Evolutionary conservation across 1,284 basidiomycete species (phyloP).

Genomic region (Sphagnurus paluster): DNA sequence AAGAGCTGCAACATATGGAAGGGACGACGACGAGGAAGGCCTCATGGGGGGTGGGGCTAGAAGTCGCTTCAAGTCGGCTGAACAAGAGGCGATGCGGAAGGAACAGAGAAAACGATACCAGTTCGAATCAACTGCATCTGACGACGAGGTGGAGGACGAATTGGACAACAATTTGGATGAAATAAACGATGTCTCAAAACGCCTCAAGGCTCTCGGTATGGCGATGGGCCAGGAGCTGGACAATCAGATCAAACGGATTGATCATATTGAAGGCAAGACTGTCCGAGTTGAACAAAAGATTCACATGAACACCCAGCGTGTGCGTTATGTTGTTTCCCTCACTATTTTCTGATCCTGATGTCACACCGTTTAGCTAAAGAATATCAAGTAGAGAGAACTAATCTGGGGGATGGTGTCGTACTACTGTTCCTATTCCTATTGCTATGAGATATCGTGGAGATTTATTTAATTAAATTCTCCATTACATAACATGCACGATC

Average conservation of each 20-base stretch:
- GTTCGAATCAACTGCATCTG: slow-evolving; percentile 94
- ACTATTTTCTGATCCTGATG: slow-evolving; percentile 5
- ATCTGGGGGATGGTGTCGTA: not conserved
- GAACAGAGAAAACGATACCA: slow-evolving; percentile 86
- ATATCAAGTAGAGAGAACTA: slow-evolving; percentile 63
- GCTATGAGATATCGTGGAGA: not conserved
- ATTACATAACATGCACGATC: slow-evolving; percentile 14
- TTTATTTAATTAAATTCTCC: not conserved
- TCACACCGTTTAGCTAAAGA: slow-evolving; percentile 55
- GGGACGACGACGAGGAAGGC: slow-evolving; percentile 45
- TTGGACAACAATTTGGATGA: slow-evolving; percentile 92
- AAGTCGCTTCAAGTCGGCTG: slow-evolving; percentile 45
- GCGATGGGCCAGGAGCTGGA: slow-evolving; percentile 86
- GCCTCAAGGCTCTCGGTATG: slow-evolving; percentile 82
- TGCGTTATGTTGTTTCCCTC: slow-evolving; percentile 32
- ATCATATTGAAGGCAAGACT: slow-evolving; percentile 70
- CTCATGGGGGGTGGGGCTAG: slow-evolving; percentile 38
- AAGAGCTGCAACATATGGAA: slow-evolving; percentile 65
- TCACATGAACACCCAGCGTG: slow-evolving; percentile 70
- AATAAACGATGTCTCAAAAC: slow-evolving; percentile 78
- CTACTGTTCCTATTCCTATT: not conserved
- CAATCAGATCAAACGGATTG: slow-evolving; percentile 72
- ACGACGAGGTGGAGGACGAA: slow-evolving; percentile 93
- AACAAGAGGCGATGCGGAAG: slow-evolving; percentile 52
- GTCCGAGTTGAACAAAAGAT: slow-evolving; percentile 63